phyloP scores from a whole-genome alignment of 2,329 filamentous ascomycete species.

The Alternaria longipes region DNA sequence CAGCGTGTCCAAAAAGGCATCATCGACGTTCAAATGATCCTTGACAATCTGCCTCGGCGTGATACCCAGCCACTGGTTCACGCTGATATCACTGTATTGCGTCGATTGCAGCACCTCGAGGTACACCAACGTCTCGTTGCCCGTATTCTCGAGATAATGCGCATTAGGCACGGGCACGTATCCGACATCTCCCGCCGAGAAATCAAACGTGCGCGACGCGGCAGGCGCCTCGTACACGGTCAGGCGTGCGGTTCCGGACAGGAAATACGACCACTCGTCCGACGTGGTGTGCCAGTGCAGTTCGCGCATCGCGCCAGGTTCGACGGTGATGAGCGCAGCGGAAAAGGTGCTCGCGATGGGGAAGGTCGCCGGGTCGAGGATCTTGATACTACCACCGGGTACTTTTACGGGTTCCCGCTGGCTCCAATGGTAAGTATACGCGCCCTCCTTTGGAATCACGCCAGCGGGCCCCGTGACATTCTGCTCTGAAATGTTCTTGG shows the following conservation, averaged over 20 bases:
- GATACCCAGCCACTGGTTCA: constrained; percentile 67
- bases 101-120: constrained; percentile 67
- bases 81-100: constrained; percentile 63
- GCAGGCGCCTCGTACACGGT: constrained; percentile 65
- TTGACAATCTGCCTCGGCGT: constrained; percentile 54
- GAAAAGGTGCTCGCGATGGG: constrained; percentile 60
- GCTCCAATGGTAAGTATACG: constrained; percentile 56
- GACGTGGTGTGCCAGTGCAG: constrained; percentile 70
- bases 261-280: constrained; percentile 70
- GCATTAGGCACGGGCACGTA: constrained; percentile 65
- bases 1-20: constrained; percentile 39
- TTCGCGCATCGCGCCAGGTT: constrained; percentile 71
- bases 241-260: constrained; percentile 64
- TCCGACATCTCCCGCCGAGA: constrained; percentile 67
- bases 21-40: constrained; percentile 41
- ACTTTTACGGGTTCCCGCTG: constrained; percentile 60
- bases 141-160: constrained; percentile 71
- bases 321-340: constrained; percentile 60
- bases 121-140: constrained; percentile 65
- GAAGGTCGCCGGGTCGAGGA: constrained; percentile 66
- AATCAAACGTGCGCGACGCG: constrained; percentile 66
- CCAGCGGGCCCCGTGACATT: constrained; percentile 57
- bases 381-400: constrained; percentile 67
- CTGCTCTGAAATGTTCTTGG: constrained; percentile 50
- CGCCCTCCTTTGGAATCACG: constrained; percentile 36